Evolutionary conservation across 78 protist genomes (phyloP).

Genomic region (Salpingoeca rosetta): DNA sequence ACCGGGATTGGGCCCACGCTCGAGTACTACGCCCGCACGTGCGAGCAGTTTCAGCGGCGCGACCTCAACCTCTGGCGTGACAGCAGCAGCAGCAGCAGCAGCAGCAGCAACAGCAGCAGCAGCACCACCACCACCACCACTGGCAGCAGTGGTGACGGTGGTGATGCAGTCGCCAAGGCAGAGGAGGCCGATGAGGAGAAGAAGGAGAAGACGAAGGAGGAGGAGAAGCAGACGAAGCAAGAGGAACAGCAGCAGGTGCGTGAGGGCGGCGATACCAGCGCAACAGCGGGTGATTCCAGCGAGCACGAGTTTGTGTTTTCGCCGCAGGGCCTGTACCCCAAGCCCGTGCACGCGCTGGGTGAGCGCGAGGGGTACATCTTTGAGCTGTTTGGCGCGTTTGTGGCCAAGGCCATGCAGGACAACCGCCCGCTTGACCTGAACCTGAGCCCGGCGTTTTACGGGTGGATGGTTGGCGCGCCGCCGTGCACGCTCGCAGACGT

Average conservation of each 20-base stretch:
- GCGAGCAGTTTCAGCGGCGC: slow-evolving; percentile 21
- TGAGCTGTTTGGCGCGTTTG: slow-evolving; percentile 29
- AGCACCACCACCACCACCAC: too few species aligned
- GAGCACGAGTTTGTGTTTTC: slow-evolving; percentile 2
- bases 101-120: too few species aligned
- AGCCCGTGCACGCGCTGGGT: background rate
- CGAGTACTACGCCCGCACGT: slow-evolving; percentile 64
- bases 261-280: too few species aligned
- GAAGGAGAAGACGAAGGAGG: background rate
- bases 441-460: background rate
- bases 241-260: too few species aligned
- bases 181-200: background rate
- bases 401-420: slow-evolving; percentile 60
- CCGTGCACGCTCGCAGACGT: background rate
- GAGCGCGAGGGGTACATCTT: background rate
- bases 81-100: background rate
- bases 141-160: too few species aligned
- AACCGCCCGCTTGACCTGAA: slow-evolving; percentile 37
- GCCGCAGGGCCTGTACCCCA: slow-evolving; percentile 32
- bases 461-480: background rate
- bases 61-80: slow-evolving; percentile 37
- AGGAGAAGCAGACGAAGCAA: too few species aligned
- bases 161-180: background rate
- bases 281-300: too few species aligned
- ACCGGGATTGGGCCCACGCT: slow-evolving; percentile 78